Base-by-base conservation (phyloP, 768 basidiomycete genomes). In the Infundibulicybe gibba region DNA sequence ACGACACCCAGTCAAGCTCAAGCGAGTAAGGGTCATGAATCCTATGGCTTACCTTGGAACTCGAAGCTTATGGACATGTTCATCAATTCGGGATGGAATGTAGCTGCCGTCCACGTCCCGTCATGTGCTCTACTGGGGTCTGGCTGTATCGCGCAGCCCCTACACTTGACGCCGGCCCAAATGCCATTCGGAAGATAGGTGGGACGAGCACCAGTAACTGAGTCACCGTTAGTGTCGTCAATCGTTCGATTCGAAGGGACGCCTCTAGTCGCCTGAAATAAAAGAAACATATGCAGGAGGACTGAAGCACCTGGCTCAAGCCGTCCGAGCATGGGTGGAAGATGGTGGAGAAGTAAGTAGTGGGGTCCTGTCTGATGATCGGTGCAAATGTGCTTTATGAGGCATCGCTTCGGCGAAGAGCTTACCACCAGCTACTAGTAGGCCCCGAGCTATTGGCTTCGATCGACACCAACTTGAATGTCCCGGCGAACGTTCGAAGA, bases 191-290 rank as follows among this genome's bases (percentile, higher is more conserved):
- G 60, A 14, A 37, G 2, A 37, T 57, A 63, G 1, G 32, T 40
- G 12, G 62, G 59, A 13, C 15, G 40, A 6, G 10, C 40, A 13
- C 50, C 51, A 6, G 55, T 60, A 11, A 45, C 37, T 9, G 44
- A 34, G 42, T 62, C 61, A 20, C 59, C 61, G 11, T n/a, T 13
- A 1, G 48, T 54, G 44, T 61, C 60, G 19, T 63, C 61, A 31
- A 63, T 61, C 5, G 58, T 59, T 25, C 53, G 25, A 25, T 25
- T 16, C 30, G 49, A 39, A 19, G 25, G 30, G n/a, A 2, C 2
- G 30, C 31, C 16, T 32, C 31, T 30, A 32, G 20, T 15, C 33
- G 5, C 20, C 20, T 17, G 32, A 15, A n/a, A 14, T 17, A 25
- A n/a, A 21, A 5, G 25, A 30, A 11, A 42, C n/a, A 32, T 42